phyloP scores from a whole-genome alignment of 495 filamentous ascomycete species.

The Cercophora newfieldiana region DNA sequence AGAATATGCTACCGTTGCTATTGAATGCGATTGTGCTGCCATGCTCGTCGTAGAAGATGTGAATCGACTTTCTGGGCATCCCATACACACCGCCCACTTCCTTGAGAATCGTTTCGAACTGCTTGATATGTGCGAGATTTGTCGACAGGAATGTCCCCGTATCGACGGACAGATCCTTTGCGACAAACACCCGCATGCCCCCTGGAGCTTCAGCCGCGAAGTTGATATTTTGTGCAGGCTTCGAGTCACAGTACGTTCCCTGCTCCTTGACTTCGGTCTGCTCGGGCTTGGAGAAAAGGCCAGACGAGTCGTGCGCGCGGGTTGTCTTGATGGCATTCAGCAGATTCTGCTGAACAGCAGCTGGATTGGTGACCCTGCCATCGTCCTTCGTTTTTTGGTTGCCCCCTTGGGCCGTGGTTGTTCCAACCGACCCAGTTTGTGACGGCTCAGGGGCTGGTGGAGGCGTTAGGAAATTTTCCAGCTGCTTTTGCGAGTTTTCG shows the following conservation, averaged over 20 bases:
- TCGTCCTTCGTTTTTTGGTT: constrained; percentile 29
- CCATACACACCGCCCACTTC: constrained; percentile 71
- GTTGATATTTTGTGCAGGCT: constrained; percentile 74
- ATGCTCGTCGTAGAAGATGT: constrained; percentile 82
- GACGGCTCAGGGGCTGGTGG: constrained; percentile 7
- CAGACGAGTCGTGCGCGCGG: constrained; percentile 71
- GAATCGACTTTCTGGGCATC: constrained; percentile 60
- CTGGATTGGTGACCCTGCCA: constrained; percentile 54
- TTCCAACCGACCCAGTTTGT: background rate
- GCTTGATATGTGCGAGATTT: constrained; percentile 63
- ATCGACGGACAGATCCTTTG: constrained; percentile 51
- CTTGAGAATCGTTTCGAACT: constrained; percentile 69
- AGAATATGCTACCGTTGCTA: constrained; percentile 79
- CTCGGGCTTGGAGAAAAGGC: constrained; percentile 67
- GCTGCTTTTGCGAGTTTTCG: constrained; percentile 40
- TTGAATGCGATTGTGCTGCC: constrained; percentile 94
- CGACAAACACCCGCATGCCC: constrained; percentile 72
- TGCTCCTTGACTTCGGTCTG: constrained; percentile 79
- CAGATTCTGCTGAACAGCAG: constrained; percentile 62
- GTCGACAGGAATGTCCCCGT: constrained; percentile 58
- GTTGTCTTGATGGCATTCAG: constrained; percentile 80
- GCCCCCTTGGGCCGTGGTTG: background rate
- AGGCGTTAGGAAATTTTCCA: constrained; percentile 42
- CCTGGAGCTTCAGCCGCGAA: constrained; percentile 69
- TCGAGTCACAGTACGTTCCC: constrained; percentile 84